phyloP scores from a whole-genome alignment of 2,329 filamentous ascomycete species.

The Fusarium virguliforme region DNA sequence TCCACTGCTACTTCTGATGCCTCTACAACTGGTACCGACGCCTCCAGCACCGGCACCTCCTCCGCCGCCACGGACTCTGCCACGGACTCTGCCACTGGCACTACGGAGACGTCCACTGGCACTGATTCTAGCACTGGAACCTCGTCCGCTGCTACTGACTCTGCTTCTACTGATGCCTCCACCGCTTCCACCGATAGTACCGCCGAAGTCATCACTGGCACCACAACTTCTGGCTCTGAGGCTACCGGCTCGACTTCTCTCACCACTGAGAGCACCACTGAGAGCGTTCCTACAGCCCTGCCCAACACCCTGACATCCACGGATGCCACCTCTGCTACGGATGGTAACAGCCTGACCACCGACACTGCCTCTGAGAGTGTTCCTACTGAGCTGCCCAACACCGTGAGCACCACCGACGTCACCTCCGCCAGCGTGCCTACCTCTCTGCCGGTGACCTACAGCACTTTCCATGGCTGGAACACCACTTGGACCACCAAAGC shows the following conservation, averaged over 20 bases:
- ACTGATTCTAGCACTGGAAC: constrained; percentile 23
- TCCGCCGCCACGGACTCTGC: constrained; percentile 26
- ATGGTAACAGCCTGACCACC: background rate
- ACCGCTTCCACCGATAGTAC: constrained; percentile 9
- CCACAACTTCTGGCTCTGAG: background rate
- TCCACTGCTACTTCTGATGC: constrained; percentile 11
- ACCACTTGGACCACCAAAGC: constrained; percentile 27
- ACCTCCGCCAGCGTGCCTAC: constrained; percentile 16
- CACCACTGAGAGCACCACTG: background rate
- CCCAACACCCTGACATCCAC: background rate
- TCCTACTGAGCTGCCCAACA: background rate
- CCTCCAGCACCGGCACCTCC: constrained; percentile 28
- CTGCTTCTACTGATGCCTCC: background rate
- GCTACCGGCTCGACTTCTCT: constrained; percentile 9
- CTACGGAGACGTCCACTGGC: constrained; percentile 14
- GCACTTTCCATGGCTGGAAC: constrained; percentile 43
- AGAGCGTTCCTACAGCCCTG: background rate
- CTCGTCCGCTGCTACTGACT: constrained; percentile 13
- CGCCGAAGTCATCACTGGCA: background rate
- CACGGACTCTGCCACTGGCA: constrained; percentile 1
- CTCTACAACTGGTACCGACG: background rate
- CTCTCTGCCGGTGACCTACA: constrained; percentile 28
- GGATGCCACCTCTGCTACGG: background rate
- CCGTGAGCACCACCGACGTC: constrained; percentile 3
- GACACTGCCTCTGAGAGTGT: constrained; percentile 20